Percentiles rank a stretch among this genome's conserved stretches.
Evolutionary conservation across 1,284 basidiomycete genomes (phyloP).

Genomic region (Rhizoctonia solani): DNA sequence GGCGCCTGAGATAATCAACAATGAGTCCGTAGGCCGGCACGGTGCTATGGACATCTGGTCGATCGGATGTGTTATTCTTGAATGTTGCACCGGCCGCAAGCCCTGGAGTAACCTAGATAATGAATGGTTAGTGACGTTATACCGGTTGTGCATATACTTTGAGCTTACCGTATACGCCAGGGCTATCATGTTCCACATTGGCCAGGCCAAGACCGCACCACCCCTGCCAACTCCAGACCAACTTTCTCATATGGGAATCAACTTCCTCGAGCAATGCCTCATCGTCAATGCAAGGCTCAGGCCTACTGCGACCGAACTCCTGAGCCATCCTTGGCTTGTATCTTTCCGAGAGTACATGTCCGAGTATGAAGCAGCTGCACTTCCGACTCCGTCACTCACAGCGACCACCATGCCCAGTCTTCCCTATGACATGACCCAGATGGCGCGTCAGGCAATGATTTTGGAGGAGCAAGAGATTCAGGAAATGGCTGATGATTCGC

Average conservation of each 20-base stretch:
- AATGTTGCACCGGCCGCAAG: constrained; percentile 94
- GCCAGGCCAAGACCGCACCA: constrained; percentile 95
- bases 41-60: constrained; percentile 99
- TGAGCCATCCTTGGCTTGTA: constrained; percentile 91
- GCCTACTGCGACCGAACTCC: constrained; percentile 83
- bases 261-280: constrained; percentile 92
- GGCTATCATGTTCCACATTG: constrained; percentile 99
- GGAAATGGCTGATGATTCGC: constrained; percentile 34
- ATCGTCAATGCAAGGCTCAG: constrained; percentile 85
- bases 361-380: constrained; percentile 56
- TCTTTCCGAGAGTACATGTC: constrained; percentile 71
- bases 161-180: constrained; percentile 48
- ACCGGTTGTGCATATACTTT: background rate
- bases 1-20: constrained; percentile 98
- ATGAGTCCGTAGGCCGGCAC: constrained; percentile 78
- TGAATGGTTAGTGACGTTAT: constrained; percentile 75
- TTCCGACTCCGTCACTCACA: constrained; percentile 30
- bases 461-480: constrained; percentile 59
- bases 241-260: constrained; percentile 87
- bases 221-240: constrained; percentile 91
- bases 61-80: constrained; percentile 93
- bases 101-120: constrained; percentile 99
- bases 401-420: constrained; percentile 43
- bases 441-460: constrained; percentile 60
- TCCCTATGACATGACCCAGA: constrained; percentile 56